A percentile compares a stretch with the other conserved stretches of the same genome.
Conservation (phyloP, 768 basidiomycete genomes). For the Strobilomyces echinocephalus region DNA sequence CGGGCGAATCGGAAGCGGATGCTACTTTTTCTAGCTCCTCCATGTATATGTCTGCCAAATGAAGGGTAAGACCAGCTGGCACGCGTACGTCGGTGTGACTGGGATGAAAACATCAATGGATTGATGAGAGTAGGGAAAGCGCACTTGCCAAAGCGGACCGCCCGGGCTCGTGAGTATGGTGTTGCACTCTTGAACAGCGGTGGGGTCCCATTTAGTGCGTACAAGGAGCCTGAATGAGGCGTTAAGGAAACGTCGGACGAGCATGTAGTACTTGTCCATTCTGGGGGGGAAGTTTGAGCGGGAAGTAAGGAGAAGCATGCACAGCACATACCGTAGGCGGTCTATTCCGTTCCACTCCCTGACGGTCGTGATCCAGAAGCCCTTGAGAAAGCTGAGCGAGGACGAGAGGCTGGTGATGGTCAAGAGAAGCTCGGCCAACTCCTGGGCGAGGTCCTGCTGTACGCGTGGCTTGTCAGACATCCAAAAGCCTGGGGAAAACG, state of each 20-base stretch:
- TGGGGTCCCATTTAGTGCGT: conserved; percentile 61
- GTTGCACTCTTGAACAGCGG: conserved; percentile 56
- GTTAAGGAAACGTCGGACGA: conserved; percentile 84
- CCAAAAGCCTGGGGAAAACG: conserved; percentile 74
- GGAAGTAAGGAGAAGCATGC: background rate
- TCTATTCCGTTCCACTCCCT: conserved; percentile 95
- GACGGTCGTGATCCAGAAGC: conserved; percentile 88
- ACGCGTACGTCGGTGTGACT: conserved; percentile 71
- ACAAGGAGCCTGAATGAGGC: conserved; percentile 79
- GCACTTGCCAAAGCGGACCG: conserved; percentile 79
- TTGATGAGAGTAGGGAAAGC: background rate
- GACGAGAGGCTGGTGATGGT: conserved; percentile 53
- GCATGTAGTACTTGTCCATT: conserved; percentile 97
- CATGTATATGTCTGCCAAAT: conserved; percentile 84
- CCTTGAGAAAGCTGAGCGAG: conserved; percentile 72
- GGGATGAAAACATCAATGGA: conserved; percentile 7
- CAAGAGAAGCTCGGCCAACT: conserved; percentile 78
- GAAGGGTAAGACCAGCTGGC: conserved; percentile 75
- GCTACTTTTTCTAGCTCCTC: conserved; percentile 80
- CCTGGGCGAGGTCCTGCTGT: conserved; percentile 85
- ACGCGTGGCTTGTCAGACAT: conserved; percentile 99
- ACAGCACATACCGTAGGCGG: conserved; percentile 62
- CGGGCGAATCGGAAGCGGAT: conserved; percentile 30
- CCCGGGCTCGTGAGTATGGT: conserved; percentile 57
- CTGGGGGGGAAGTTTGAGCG: conserved; percentile 37